Base-by-base conservation (phyloP, 2,329 filamentous ascomycete species). In the Cercospora canescens region DNA sequence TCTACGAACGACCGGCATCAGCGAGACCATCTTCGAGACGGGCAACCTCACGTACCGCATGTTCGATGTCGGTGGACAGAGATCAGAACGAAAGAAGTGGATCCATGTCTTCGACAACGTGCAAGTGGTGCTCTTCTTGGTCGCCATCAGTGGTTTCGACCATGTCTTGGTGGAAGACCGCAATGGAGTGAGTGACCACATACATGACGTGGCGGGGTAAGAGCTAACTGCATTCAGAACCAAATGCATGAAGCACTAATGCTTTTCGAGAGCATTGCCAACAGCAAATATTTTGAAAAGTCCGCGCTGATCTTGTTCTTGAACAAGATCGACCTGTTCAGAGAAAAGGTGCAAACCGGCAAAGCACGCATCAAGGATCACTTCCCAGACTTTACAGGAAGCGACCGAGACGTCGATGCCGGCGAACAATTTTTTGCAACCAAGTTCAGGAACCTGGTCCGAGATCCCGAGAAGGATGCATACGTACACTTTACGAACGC, bases 81-180 rank as follows among this genome's bases (percentile, higher is more conserved):
- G 93, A 73, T 96, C 93, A 30, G 93, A 97, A 80, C 90, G 93
- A 69, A 96, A 96, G 86, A 97, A 97, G 84, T 97, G 93, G 93
- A 96, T 97, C 69, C 93, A 97, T 79, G 95, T 93, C 77, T 97
- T 97, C 77, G 93, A 97, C 78, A 95, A 95, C 70, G 93, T 97
- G 69, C 93, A 95, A 76, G 94, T 92, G 72, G 85, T 98, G 62
- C 84, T 98, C 45, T 98, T 98, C 81, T 86, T 98, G 71, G 94
- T 97, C 60, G 94, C 94, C 56, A 94, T 98, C 73, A 97, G 93
- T 70, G 94, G 94, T 66, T 98, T 97, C 79, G 94, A 98, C 77
- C 95, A 98, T 79, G 96, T 94, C 75, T 83, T 98, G 57, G 93
- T 97, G 3, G 94, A 98, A 81, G 94, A 98, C 78, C 94, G 96